phyloP scores from a whole-genome alignment of 495 filamentous ascomycete genomes.

The Penicillium waksmanii region DNA sequence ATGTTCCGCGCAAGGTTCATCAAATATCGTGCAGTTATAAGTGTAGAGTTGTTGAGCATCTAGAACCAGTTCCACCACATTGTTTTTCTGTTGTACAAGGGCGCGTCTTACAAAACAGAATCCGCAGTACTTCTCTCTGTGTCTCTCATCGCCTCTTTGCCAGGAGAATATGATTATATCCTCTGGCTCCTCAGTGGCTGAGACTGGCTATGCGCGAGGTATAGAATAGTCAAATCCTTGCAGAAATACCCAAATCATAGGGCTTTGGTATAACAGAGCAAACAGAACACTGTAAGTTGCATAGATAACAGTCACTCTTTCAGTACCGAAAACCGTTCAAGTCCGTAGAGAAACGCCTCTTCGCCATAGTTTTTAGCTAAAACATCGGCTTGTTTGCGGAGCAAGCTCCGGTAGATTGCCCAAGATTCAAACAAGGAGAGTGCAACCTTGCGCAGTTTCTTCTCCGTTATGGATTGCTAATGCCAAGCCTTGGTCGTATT shows the following conservation, averaged over 20 bases:
- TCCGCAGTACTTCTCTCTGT: slow-evolving; percentile 16
- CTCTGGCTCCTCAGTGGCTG: background rate
- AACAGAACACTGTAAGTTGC: slow-evolving; percentile 25
- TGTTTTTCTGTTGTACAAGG: slow-evolving; percentile 14
- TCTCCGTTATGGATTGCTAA: background rate
- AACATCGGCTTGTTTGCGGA: slow-evolving; percentile 14
- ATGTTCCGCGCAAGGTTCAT: slow-evolving; percentile 21
- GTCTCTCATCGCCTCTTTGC: slow-evolving; percentile 5
- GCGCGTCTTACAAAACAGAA: slow-evolving; percentile 12
- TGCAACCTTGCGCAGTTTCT: slow-evolving; percentile 5
- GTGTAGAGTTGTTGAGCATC: slow-evolving; percentile 15
- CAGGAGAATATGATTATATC: slow-evolving; percentile 9
- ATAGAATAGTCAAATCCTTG: slow-evolving; percentile 27
- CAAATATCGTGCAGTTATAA: slow-evolving; percentile 19
- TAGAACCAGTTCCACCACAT: slow-evolving; percentile 17
- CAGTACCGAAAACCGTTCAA: slow-evolving; percentile 25
- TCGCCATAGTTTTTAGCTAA: slow-evolving; percentile 10
- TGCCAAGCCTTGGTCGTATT: slow-evolving; percentile 3
- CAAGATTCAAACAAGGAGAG: background rate
- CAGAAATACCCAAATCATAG: slow-evolving; percentile 29
- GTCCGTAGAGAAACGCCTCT: slow-evolving; percentile 19
- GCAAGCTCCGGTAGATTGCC: slow-evolving; percentile 10
- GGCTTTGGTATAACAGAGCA: slow-evolving; percentile 26
- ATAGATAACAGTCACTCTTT: slow-evolving; percentile 25
- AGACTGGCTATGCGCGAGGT: slow-evolving; percentile 22